phyloP scores from a whole-genome alignment of 345 rosid species.

The Eucalyptus decipiens region DNA sequence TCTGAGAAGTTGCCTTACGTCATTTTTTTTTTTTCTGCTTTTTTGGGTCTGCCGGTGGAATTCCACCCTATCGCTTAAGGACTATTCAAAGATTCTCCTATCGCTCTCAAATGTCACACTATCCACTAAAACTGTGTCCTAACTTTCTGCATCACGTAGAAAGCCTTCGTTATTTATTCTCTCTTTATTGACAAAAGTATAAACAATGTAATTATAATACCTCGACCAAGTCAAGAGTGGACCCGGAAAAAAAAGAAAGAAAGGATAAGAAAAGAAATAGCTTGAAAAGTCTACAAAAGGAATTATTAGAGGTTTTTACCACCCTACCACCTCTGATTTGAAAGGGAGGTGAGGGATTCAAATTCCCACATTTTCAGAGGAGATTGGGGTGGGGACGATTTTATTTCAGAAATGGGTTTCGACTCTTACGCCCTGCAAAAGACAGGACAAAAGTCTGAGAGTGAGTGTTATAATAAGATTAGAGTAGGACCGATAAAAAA shows the following conservation, averaged over 20 bases:
- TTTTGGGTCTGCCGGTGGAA: not conserved
- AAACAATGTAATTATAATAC: not conserved
- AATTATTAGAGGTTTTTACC: fast-evolving
- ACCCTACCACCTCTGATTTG: too few relatives aligned
- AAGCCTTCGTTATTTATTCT: not conserved
- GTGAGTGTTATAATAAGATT: too few relatives aligned
- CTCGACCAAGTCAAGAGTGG: too few relatives aligned
- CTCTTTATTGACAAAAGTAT: not conserved
- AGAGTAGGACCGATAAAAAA: fast-evolving
- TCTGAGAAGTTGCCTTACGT: not conserved
- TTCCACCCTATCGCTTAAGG: not conserved
- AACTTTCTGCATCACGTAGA: not conserved
- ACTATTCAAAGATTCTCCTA: not conserved
- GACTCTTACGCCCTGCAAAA: fast-evolving
- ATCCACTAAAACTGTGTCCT: not conserved
- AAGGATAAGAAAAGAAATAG: too few relatives aligned
- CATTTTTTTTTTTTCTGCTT: not conserved
- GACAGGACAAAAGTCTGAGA: too few relatives aligned
- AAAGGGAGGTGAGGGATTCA: fast-evolving
- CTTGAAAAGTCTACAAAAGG: too few relatives aligned
- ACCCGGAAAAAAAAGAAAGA: too few relatives aligned
- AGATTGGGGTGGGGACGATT: fast-evolving
- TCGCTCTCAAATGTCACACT: not conserved
- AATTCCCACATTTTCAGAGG: fast-evolving
- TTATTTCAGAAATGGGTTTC: too few relatives aligned